These are phyloP conservation scores for Verticillium zaregamsianum DNA, from an alignment of 2,329 filamentous ascomycete species.

Conservation along the genomic window DNA sequence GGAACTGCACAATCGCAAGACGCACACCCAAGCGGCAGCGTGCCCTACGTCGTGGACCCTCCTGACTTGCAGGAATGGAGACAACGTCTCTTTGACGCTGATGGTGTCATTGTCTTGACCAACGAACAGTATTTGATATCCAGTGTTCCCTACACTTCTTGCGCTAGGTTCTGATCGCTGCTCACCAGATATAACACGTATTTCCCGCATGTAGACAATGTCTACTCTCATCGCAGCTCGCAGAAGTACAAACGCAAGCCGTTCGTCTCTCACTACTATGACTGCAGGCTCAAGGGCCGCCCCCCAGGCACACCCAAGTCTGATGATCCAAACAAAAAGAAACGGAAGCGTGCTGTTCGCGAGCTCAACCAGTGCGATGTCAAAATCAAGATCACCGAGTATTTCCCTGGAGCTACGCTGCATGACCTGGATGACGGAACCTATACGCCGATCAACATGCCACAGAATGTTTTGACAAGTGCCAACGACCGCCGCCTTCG, in stretches of 20 bases:
- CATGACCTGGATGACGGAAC: conserved; percentile 16
- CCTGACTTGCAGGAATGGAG: conserved; percentile 67
- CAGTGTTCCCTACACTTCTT: conserved; percentile 6
- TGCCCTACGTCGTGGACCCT: conserved; percentile 56
- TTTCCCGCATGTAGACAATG: conserved; percentile 79
- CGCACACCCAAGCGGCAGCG: conserved; percentile 45
- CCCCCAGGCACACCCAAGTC: conserved; percentile 77
- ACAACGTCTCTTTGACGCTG: conserved; percentile 69
- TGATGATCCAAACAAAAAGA: conserved; percentile 76
- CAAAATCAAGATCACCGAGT: conserved; percentile 83
- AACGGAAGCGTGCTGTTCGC: conserved; percentile 70
- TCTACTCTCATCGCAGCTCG: conserved; percentile 80
- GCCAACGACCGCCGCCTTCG: conserved; percentile 7
- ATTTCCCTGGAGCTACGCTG: conserved; percentile 54
- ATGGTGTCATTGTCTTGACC: conserved; percentile 66
- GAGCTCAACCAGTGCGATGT: conserved; percentile 79
- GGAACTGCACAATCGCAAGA: not conserved
- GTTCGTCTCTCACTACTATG: conserved; percentile 82
- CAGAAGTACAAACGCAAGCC: conserved; percentile 77
- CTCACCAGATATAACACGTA: conserved; percentile 68
- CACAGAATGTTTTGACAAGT: conserved; percentile 15
- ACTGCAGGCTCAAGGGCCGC: conserved; percentile 75
- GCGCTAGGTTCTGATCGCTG: not conserved
- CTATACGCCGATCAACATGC: conserved; percentile 7
- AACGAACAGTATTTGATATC: conserved; percentile 61